Base-by-base conservation (phyloP, 176 grass and related monocot genomes). In the Phyllostachys edulis region DNA sequence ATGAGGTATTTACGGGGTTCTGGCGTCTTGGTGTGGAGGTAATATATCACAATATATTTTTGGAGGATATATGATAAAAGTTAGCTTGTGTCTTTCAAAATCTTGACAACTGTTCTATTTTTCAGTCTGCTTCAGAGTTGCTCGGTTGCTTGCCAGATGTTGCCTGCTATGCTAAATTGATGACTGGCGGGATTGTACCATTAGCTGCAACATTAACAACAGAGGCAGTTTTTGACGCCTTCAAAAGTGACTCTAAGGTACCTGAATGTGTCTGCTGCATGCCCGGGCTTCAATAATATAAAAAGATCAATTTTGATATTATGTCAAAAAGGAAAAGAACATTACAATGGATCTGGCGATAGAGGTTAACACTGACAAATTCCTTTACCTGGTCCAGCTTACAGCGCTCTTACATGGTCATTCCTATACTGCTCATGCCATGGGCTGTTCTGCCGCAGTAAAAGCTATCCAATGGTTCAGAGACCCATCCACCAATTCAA, bases 351-450 rank as follows among this genome's bases (percentile, higher is more conserved):
- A 59, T 81, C 15, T 59, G 8, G 3, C 8, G 1, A 63, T 80
- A 44, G 8, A 47, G 69, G 1, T 15, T 78, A 80, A 56, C 32
- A 76, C 23, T 88, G 26, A 63, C 50, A 41, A 63, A 2, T 57
- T 17, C 59, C 60, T 88, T 80, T 57, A 70, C 44, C 62, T 88
- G 47, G 12, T 79, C 36, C 81, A 92, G 91, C 94, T 98, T 69
- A 90, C 86, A n/a, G 96, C 96, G 13, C 91, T 98, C 40, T 89
- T 95, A 56, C 96, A 95, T 85, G 96, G 93, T 46, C 96, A 98
- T 73, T 98, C 96, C 54, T 98, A 98, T 81, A 90, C 89, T 65
- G 93, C 96, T 67, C 96, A 98, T 95, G 80, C 93, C 44, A 86
- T 94, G 85, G 96, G 96, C 52, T 98, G 93, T 62, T 70, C 76